Conservation (phyloP, 768 basidiomycete species). For the Naematelia aurantialba region DNA sequence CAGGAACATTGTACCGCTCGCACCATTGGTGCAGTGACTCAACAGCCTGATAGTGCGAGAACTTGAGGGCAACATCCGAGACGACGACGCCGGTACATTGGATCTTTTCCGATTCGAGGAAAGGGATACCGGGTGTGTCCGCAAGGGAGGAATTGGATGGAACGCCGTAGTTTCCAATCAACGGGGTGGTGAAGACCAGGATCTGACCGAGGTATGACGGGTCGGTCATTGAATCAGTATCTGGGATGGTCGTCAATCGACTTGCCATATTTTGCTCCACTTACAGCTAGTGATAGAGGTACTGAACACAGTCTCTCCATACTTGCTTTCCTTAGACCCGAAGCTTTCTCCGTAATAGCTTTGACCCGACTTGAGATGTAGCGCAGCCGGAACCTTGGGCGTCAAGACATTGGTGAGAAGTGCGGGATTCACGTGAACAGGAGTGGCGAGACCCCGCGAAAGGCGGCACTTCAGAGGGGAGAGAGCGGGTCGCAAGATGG, state of each 20-base stretch:
- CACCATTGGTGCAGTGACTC: slow-evolving; percentile 95
- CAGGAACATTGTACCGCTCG: slow-evolving; percentile 79
- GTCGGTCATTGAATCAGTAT: slow-evolving; percentile 99
- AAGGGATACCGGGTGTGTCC: slow-evolving; percentile 61
- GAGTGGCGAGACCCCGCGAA: slow-evolving; percentile 38
- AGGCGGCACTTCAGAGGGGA: slow-evolving; percentile 13
- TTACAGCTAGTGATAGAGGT: slow-evolving; percentile 96
- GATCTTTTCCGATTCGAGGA: slow-evolving; percentile 81
- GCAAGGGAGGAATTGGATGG: slow-evolving; percentile 62
- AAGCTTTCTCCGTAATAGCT: slow-evolving; percentile 86
- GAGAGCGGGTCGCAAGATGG: not conserved
- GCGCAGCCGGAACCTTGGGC: slow-evolving; percentile 62
- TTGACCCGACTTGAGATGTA: slow-evolving; percentile 92
- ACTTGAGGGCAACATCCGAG: slow-evolving; percentile 88
- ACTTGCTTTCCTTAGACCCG: slow-evolving; percentile 78
- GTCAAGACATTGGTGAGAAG: slow-evolving; percentile 43
- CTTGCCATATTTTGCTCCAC: slow-evolving; percentile 36
- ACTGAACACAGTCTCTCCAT: slow-evolving; percentile 97
- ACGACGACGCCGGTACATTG: slow-evolving; percentile 92
- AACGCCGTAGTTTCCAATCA: slow-evolving; percentile 98
- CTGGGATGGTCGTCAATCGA: slow-evolving; percentile 52
- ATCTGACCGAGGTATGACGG: slow-evolving; percentile 98
- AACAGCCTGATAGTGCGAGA: slow-evolving; percentile 88
- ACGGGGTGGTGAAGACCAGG: slow-evolving; percentile 94
- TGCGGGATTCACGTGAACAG: slow-evolving; percentile 17